Conservation (phyloP, 2,329 filamentous ascomycete genomes). For the Aureobasidium namibiae region DNA sequence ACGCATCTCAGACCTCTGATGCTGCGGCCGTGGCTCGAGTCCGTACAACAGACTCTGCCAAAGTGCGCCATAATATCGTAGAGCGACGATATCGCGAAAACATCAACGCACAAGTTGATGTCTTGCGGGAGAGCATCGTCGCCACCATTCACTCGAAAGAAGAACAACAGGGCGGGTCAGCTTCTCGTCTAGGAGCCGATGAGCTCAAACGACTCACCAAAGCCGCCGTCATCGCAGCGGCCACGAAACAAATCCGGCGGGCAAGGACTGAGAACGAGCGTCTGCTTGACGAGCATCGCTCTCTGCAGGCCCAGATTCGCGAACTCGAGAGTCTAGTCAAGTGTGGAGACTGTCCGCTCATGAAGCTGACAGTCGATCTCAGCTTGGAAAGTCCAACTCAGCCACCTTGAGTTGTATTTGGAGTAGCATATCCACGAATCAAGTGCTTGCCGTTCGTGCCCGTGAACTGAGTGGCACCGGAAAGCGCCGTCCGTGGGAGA, state of each 20-base stretch:
- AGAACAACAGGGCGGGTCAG: slow-evolving; percentile 35
- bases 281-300: slow-evolving; percentile 31
- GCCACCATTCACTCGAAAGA: slow-evolving; percentile 28
- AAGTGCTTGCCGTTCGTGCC: background rate
- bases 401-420: background rate
- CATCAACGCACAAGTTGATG: slow-evolving; percentile 38
- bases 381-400: slow-evolving; percentile 18
- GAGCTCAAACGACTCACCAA: slow-evolving; percentile 33
- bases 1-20: background rate
- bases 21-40: background rate
- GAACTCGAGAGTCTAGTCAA: slow-evolving; percentile 37
- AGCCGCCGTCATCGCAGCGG: slow-evolving; percentile 38
- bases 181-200: slow-evolving; percentile 16
- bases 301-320: slow-evolving; percentile 32
- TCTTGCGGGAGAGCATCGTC: slow-evolving; percentile 25
- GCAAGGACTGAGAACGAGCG: slow-evolving; percentile 35
- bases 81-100: slow-evolving; percentile 40
- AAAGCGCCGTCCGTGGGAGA: background rate
- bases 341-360: slow-evolving; percentile 38
- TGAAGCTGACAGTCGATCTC: slow-evolving; percentile 36
- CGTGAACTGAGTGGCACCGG: background rate
- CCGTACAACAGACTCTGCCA: slow-evolving; percentile 11
- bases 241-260: slow-evolving; percentile 39
- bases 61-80: slow-evolving; percentile 33
- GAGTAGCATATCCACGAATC: background rate